These are phyloP conservation scores for Phylloboletellus chloephorus DNA, from an alignment of 1,284 basidiomycete genomes.

Conservation along the genomic window DNA sequence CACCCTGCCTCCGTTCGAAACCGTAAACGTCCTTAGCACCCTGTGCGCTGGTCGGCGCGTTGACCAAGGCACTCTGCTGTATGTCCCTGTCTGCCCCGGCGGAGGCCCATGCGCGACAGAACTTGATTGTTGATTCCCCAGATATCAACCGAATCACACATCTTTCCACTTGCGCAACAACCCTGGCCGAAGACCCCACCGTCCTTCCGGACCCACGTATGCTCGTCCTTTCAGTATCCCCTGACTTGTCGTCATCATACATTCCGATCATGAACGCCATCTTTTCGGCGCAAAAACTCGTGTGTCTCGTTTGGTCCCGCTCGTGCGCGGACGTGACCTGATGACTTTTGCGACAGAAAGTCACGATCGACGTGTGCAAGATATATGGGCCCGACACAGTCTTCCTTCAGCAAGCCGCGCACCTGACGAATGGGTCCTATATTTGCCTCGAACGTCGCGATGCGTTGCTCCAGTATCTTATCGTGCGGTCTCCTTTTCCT, in stretches of 20 bases:
- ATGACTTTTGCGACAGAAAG: conserved; percentile 62
- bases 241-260: conserved; percentile 81
- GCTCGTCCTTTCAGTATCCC: conserved; percentile 88
- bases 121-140: conserved; percentile 37
- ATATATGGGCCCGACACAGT: conserved; percentile 87
- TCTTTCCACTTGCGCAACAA: conserved; percentile 33
- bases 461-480: conserved; percentile 82
- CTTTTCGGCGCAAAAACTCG: conserved; percentile 96
- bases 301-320: conserved; percentile 26
- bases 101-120: too few relatives aligned
- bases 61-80: conserved; percentile 91
- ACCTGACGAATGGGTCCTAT: conserved; percentile 93
- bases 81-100: too few relatives aligned
- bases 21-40: conserved; percentile 40
- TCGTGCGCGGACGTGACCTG: neutral
- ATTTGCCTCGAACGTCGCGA: conserved; percentile 78
- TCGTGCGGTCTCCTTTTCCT: conserved; percentile 44
- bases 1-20: conserved; percentile 3
- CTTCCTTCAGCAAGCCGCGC: conserved; percentile 95
- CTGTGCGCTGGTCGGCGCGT: conserved; percentile 76
- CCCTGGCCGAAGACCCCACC: conserved; percentile 36
- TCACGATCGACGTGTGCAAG: conserved; percentile 94
- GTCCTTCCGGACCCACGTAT: conserved; percentile 74
- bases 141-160: conserved; percentile 79
- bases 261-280: conserved; percentile 99